These are phyloP conservation scores for Vanrija humicola DNA, from an alignment of 1,284 basidiomycete genomes.

Conservation along the genomic window DNA sequence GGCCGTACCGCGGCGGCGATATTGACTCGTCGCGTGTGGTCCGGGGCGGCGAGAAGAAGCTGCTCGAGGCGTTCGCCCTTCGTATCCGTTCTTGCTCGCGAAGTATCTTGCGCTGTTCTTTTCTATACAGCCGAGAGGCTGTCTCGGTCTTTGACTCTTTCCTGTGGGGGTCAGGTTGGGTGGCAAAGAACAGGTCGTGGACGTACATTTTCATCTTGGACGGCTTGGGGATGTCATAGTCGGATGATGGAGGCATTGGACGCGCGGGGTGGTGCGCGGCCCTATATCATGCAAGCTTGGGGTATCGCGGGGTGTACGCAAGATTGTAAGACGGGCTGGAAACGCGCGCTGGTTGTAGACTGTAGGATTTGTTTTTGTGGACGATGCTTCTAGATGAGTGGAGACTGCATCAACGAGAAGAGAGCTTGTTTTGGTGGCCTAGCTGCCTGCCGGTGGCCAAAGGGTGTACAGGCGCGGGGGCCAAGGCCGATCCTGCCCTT, in stretches of 20 bases:
- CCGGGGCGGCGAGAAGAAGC: conserved; percentile 23
- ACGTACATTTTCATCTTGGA: conserved; percentile 19
- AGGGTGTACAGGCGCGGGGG: too few species aligned
- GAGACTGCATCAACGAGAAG: too few species aligned
- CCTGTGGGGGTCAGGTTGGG: conserved; percentile 11
- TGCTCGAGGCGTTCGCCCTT: conserved; percentile 29
- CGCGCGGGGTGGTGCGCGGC: too few species aligned
- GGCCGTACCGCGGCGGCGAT: conserved; percentile 22
- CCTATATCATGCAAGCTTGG: too few species aligned
- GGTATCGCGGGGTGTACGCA: too few species aligned
- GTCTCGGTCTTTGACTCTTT: conserved; percentile 34
- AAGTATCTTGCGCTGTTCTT: conserved; percentile 23
- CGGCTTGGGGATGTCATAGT: conserved; percentile 12
- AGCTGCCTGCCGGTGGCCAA: too few species aligned
- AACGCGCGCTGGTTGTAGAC: too few species aligned
- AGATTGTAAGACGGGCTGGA: too few species aligned
- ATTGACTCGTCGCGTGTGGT: conserved; percentile 17
- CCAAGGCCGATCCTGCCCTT: too few species aligned
- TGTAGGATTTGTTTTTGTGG: too few species aligned
- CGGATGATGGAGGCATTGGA: conserved; percentile 1
- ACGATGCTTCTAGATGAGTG: too few species aligned
- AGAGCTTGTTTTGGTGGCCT: too few species aligned
- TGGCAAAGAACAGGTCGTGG: neutral
- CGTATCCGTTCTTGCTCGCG: conserved; percentile 23
- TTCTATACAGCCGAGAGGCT: conserved; percentile 26